These are phyloP conservation scores for Climacium dendroides DNA, from an alignment of 225 moss, liverwort and hornwort species.

Conservation along the genomic window DNA sequence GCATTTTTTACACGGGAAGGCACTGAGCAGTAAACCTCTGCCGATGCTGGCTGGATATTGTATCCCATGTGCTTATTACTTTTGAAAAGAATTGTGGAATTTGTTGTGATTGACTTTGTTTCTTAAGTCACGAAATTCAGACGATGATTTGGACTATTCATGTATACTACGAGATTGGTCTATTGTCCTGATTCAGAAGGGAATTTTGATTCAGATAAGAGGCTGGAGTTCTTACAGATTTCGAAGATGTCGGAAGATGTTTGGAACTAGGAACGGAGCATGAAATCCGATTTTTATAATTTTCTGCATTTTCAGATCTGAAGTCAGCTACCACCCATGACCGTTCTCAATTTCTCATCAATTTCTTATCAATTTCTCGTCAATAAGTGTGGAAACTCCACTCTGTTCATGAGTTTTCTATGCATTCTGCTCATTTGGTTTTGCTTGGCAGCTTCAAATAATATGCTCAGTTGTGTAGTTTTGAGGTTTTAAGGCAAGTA, in stretches of 20 bases:
- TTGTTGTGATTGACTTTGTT: not conserved
- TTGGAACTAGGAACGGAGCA: not conserved
- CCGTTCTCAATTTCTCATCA: not conserved
- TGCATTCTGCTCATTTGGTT: not conserved
- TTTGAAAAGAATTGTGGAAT: not conserved
- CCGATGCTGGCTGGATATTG: not conserved
- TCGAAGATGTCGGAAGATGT: not conserved
- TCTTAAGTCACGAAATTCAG: not conserved
- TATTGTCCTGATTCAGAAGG: not conserved
- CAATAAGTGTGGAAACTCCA: too few species aligned
- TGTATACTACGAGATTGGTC: not conserved
- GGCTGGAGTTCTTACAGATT: not conserved
- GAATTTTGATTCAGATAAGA: not conserved
- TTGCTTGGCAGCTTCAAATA: not conserved
- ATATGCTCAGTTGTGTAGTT: not conserved
- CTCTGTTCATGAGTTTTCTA: not conserved
- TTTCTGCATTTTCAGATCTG: not conserved
- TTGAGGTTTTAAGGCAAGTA: not conserved
- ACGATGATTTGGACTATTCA: not conserved
- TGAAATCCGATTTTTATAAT: not conserved
- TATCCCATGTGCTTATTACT: not conserved
- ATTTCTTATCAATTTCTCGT: not conserved
- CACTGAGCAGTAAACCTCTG: not conserved
- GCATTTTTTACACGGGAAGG: not conserved
- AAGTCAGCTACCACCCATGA: not conserved